These are phyloP conservation scores for Geoglossum cookeanum DNA, from an alignment of 2,329 filamentous ascomycete species.

Conservation along the genomic window DNA sequence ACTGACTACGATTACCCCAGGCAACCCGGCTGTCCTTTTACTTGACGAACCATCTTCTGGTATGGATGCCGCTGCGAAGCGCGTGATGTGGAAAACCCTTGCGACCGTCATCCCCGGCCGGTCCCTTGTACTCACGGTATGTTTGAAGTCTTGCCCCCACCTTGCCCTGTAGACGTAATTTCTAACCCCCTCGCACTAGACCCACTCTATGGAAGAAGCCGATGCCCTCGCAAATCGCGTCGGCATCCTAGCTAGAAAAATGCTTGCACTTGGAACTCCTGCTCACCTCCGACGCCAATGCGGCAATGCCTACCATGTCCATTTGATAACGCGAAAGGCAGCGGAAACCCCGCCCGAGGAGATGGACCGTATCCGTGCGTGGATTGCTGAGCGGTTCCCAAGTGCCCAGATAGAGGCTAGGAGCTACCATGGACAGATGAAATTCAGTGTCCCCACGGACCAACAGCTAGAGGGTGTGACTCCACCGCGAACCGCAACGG, in stretches of 20 bases:
- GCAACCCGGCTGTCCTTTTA: conserved; percentile 70
- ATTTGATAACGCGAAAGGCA: conserved; percentile 56
- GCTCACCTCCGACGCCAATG: conserved; percentile 54
- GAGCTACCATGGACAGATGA: conserved; percentile 68
- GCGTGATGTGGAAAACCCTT: conserved; percentile 83
- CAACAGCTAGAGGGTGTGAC: conserved; percentile 10
- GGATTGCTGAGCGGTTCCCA: conserved; percentile 43
- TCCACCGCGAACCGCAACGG: background rate
- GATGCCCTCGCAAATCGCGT: conserved; percentile 69
- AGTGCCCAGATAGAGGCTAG: conserved; percentile 50
- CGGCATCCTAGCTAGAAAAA: conserved; percentile 67
- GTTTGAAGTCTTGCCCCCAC: background rate
- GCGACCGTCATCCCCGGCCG: conserved; percentile 53
- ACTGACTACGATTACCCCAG: background rate
- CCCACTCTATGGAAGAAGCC: conserved; percentile 90
- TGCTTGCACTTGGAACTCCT: conserved; percentile 68
- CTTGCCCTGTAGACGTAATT: background rate
- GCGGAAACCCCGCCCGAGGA: conserved; percentile 52
- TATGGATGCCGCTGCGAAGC: conserved; percentile 77
- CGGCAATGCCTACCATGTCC: conserved; percentile 62
- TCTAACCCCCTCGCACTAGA: conserved; percentile 52
- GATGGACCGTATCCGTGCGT: conserved; percentile 44
- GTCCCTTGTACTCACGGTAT: conserved; percentile 56
- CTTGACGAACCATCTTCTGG: conserved; percentile 80
- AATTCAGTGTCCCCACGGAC: conserved; percentile 50